Conservation (phyloP, 495 filamentous ascomycete species). For the Gamarada debralockiae region DNA sequence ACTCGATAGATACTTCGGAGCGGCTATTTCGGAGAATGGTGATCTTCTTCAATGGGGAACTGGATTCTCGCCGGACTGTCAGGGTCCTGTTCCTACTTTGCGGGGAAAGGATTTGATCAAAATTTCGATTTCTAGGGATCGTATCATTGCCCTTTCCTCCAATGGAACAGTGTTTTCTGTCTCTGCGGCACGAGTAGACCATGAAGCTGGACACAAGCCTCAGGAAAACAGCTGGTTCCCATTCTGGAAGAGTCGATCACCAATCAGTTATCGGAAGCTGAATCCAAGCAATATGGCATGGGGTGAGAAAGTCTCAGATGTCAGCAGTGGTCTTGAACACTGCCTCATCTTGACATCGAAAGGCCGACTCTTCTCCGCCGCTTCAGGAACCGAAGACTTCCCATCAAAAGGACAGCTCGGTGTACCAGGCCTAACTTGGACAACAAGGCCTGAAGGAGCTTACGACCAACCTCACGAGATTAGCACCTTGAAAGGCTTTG, state of each 20-base stretch:
- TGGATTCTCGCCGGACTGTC: constrained; percentile 55
- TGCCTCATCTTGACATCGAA: constrained; percentile 78
- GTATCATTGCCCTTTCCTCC: constrained; percentile 74
- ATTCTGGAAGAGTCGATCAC: constrained; percentile 57
- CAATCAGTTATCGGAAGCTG: constrained; percentile 66
- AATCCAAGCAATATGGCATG: constrained; percentile 62
- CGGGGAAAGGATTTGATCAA: constrained; percentile 75
- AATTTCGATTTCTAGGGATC: constrained; percentile 70
- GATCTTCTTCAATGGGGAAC: constrained; percentile 91
- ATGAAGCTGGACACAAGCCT: constrained; percentile 56
- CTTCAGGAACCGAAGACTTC: constrained; percentile 70
- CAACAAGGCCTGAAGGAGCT: constrained; percentile 68
- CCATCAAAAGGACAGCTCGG: constrained; percentile 85
- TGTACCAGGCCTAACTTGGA: constrained; percentile 75
- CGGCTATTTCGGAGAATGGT: constrained; percentile 81
- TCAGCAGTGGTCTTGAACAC: constrained; percentile 79
- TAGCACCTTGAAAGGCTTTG: constrained; percentile 53
- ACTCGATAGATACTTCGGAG: constrained; percentile 78
- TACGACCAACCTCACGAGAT: constrained; percentile 81
- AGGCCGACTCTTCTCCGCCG: constrained; percentile 83
- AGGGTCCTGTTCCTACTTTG: constrained; percentile 62
- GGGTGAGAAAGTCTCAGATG: constrained; percentile 69
- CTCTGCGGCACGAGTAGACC: constrained; percentile 70
- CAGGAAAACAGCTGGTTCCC: constrained; percentile 70
- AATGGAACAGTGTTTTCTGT: constrained; percentile 84